phyloP scores from a whole-genome alignment of 495 filamentous ascomycete genomes.

The Xylaria longipes region DNA sequence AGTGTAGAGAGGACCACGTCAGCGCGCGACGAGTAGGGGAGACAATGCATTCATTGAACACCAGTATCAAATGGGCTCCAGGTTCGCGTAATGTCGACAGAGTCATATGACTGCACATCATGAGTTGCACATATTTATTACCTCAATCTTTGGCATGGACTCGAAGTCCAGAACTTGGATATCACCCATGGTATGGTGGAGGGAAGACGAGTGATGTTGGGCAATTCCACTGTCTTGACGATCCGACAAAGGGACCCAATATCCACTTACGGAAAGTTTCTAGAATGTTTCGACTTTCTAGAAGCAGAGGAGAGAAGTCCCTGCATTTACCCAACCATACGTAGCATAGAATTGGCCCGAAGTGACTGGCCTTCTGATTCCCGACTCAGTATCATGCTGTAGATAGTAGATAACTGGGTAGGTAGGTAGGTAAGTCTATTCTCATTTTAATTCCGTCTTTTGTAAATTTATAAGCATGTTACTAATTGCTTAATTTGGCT shows the following conservation, averaged over 20 bases:
- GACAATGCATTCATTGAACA: not conserved
- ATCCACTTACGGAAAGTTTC: slow-evolving; percentile 22
- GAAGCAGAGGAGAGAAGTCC: not conserved
- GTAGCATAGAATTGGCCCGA: too few species aligned
- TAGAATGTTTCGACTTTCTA: slow-evolving; percentile 10
- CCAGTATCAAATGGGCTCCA: not conserved
- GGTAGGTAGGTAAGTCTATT: too few species aligned
- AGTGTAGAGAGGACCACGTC: slow-evolving; percentile 17
- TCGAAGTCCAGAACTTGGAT: slow-evolving; percentile 46
- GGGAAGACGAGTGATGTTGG: not conserved
- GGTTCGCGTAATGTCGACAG: not conserved
- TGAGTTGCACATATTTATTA: slow-evolving; percentile 30
- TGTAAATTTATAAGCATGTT: too few species aligned
- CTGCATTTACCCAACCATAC: not conserved
- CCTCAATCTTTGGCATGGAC: slow-evolving; percentile 57
- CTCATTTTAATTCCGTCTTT: too few species aligned
- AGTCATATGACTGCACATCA: not conserved
- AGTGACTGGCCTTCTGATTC: slow-evolving; percentile 13
- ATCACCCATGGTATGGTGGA: slow-evolving; percentile 34
- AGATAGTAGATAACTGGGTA: too few species aligned
- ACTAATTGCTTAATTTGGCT: too few species aligned
- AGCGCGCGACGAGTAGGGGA: slow-evolving; percentile 17
- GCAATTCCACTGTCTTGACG: not conserved
- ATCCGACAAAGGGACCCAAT: slow-evolving; percentile 2
- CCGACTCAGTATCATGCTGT: not conserved